phyloP scores from a whole-genome alignment of 139 green algal genomes.

The Chlamydomonas sp. region DNA sequence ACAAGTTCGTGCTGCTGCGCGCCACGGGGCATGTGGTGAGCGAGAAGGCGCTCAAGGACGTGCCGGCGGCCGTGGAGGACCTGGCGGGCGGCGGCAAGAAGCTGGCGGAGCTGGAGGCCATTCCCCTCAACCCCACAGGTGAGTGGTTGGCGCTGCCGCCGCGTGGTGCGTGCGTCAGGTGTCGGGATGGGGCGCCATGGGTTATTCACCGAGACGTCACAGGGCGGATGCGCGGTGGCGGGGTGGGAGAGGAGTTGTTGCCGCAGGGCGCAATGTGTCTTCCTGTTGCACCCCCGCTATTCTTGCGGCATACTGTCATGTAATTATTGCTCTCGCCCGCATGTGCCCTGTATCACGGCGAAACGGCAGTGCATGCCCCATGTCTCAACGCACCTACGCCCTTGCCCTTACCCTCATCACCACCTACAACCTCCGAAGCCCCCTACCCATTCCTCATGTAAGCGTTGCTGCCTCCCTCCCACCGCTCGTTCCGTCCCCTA shows the following conservation, averaged over 20 bases:
- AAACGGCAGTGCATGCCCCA: no score
- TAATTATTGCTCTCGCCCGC: no score
- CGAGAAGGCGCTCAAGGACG: constrained; percentile 84
- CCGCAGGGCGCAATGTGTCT: not conserved
- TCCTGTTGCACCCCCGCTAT: not conserved
- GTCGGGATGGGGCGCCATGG: no score
- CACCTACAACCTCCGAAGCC: no score
- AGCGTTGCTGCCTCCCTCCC: not conserved
- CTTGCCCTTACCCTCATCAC: no score
- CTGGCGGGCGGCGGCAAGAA: constrained; percentile 34
- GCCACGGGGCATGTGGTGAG: constrained; percentile 77
- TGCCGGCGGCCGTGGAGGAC: constrained; percentile 65
- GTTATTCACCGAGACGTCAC: not conserved
- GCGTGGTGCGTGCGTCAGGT: no score
- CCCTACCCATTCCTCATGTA: no score
- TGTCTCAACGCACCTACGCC: no score
- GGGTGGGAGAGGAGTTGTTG: not conserved
- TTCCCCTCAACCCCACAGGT: constrained; percentile 70
- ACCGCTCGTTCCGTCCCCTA: not conserved
- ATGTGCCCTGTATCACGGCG: no score
- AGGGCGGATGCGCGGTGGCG: not conserved
- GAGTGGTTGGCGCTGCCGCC: not conserved
- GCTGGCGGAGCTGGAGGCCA: constrained; percentile 49
- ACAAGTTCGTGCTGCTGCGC: constrained; percentile 61
- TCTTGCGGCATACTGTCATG: not conserved